Base-by-base conservation (phyloP, 805 yeast genomes). In the Kregervanrija delftensis region DNA sequence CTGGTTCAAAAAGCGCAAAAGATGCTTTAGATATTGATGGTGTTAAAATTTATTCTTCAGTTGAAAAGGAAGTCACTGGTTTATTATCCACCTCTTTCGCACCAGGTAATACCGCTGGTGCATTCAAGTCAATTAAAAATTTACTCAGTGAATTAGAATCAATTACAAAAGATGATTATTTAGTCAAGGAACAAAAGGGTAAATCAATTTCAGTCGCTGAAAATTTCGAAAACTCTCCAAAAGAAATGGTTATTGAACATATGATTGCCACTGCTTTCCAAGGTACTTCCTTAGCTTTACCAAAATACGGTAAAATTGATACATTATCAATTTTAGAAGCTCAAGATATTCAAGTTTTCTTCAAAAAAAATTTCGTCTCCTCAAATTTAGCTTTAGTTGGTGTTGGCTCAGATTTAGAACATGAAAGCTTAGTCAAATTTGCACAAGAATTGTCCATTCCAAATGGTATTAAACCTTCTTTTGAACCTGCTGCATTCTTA, bases 211-310 rank as follows among this genome's bases (percentile, higher is more conserved):
- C 68, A 34, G 73, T 77, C 50, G 74, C 82, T 46, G 76, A 70
- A 37, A 64, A 65, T 33, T 71, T 82, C 49, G 95, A 86, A 70
- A 61, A 68, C 43, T 64, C 56, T 48, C 77, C 83, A 55, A 72
- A 75, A 49, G 63, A 72, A 45, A 74, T 72, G 67, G 84, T 81
- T 42, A 58, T 80, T 55, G 86, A 83, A 69, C 95, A 86, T 68
- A 74, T 86, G 71, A 78, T 81, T 60, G 77, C 90, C 49, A 77
- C 90, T 50, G 95, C 95, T 45, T 86, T 80, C 83, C 95, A 86
- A 71, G 87, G 88, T 60, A 81, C 87, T 59, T 81, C 93, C 30
- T 72, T 86, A 54, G 84, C 83, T 44, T 71, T 86, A 62, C 93
- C 95, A 65, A 72, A 76, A 36, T 72, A 74, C 58, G 95, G 95